A percentile compares a stretch with the other conserved stretches of the same genome.
phyloP scores from a whole-genome alignment of 495 filamentous ascomycete species.

The Bacidia gigantensis region DNA sequence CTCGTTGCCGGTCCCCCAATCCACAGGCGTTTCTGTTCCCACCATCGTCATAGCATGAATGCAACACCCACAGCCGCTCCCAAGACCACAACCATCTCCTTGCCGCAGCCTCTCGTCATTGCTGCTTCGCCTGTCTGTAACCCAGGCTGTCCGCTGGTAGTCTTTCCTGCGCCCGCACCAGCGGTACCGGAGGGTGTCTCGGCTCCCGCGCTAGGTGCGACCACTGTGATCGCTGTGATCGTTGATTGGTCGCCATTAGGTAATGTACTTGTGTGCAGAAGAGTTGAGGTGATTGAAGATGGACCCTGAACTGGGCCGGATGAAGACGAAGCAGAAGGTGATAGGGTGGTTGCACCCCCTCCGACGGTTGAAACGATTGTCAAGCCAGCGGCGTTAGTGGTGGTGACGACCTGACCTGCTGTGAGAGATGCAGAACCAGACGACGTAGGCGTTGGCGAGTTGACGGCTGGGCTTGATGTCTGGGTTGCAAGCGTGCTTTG shows the following conservation, averaged over 20 bases:
- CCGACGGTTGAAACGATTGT: slow-evolving; percentile 17
- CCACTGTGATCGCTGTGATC: slow-evolving; percentile 34
- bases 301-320: slow-evolving; percentile 11
- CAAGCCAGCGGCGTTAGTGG: slow-evolving; percentile 13
- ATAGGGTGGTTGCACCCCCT: slow-evolving; percentile 14
- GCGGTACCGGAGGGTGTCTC: slow-evolving; percentile 17
- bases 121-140: slow-evolving; percentile 32
- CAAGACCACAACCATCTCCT: slow-evolving; percentile 32
- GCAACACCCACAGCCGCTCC: slow-evolving; percentile 19
- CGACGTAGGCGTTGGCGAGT: slow-evolving; percentile 8
- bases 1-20: not conserved
- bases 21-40: not conserved
- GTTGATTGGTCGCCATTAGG: slow-evolving; percentile 49
- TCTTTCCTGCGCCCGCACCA: slow-evolving; percentile 8
- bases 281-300: slow-evolving; percentile 22
- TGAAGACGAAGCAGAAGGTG: slow-evolving; percentile 21
- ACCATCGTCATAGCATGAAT: slow-evolving; percentile 17
- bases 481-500: slow-evolving; percentile 9
- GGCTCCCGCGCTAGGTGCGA: slow-evolving; percentile 21
- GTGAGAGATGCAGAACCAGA: slow-evolving; percentile 14
- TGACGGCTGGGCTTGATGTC: slow-evolving; percentile 7
- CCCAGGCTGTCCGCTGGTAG: slow-evolving; percentile 19
- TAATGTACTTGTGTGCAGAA: slow-evolving; percentile 45
- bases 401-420: slow-evolving; percentile 15
- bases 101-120: slow-evolving; percentile 21